phyloP scores from a whole-genome alignment of 495 filamentous ascomycete species.

The Penicillium ochrochloron region DNA sequence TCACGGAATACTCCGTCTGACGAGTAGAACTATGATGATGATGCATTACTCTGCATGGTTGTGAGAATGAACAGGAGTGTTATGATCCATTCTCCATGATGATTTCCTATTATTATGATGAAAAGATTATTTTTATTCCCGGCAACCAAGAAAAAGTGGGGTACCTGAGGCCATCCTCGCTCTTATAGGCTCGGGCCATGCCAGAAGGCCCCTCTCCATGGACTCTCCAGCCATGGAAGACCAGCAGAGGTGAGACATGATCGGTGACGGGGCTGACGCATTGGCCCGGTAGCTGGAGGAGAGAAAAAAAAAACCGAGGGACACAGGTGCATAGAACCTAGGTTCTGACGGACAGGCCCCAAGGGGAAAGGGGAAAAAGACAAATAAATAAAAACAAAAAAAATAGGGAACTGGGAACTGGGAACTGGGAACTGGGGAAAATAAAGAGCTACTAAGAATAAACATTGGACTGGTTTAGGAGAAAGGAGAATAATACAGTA shows the following conservation, averaged over 20 bases:
- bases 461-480: background rate
- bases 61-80: background rate
- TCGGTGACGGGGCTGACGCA: constrained; percentile 14
- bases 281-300: constrained; percentile 16
- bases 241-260: constrained; percentile 17
- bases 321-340: background rate
- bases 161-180: background rate
- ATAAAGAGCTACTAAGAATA: background rate
- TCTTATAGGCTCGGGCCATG: constrained; percentile 2
- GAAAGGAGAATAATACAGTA: background rate
- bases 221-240: constrained; percentile 5
- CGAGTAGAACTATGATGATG: background rate
- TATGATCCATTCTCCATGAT: background rate
- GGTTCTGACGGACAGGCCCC: background rate
- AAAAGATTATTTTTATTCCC: constrained; percentile 1
- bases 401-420: background rate
- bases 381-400: background rate
- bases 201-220: constrained; percentile 1
- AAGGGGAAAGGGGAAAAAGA: background rate
- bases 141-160: background rate
- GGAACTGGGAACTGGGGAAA: background rate
- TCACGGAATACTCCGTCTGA: background rate
- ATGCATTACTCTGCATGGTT: background rate
- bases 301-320: background rate
- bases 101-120: background rate